Evolutionary conservation across 805 yeast species (phyloP).

Genomic region (Priceomyces castillae): DNA sequence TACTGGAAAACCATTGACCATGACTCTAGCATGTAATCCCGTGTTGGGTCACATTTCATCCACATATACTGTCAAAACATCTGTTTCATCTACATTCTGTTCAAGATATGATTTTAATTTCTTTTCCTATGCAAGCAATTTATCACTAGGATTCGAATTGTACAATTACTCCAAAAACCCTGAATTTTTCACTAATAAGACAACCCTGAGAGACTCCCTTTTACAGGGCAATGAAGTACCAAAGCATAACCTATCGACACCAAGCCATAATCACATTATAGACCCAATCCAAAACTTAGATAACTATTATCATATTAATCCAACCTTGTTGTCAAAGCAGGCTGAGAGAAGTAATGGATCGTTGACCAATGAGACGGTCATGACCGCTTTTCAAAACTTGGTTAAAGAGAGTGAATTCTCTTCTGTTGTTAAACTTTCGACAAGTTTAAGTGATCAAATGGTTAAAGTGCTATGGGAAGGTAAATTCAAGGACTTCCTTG

Average conservation of each 20-base stretch:
- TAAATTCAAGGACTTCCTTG: slow-evolving; percentile 69
- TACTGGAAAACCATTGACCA: slow-evolving; percentile 85
- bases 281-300: slow-evolving; percentile 25
- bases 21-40: slow-evolving; percentile 86
- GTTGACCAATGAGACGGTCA: slow-evolving; percentile 32
- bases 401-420: slow-evolving; percentile 56
- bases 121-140: slow-evolving; percentile 84
- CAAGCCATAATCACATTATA: slow-evolving; percentile 11
- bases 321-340: slow-evolving; percentile 16
- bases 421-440: slow-evolving; percentile 70
- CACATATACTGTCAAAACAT: slow-evolving; percentile 81
- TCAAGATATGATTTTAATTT: slow-evolving; percentile 87
- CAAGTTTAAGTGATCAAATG: slow-evolving; percentile 61
- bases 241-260: background rate
- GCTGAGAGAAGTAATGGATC: slow-evolving; percentile 8
- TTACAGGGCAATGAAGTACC: background rate
- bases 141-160: slow-evolving; percentile 82
- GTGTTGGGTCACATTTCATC: slow-evolving; percentile 85
- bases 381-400: slow-evolving; percentile 49
- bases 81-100: slow-evolving; percentile 69
- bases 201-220: background rate
- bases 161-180: slow-evolving; percentile 49
- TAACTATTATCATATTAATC: slow-evolving; percentile 27
- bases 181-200: background rate
- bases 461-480: slow-evolving; percentile 85